Base-by-base conservation (phyloP, 345 rosid genomes). In the Alliaria petiolata region DNA sequence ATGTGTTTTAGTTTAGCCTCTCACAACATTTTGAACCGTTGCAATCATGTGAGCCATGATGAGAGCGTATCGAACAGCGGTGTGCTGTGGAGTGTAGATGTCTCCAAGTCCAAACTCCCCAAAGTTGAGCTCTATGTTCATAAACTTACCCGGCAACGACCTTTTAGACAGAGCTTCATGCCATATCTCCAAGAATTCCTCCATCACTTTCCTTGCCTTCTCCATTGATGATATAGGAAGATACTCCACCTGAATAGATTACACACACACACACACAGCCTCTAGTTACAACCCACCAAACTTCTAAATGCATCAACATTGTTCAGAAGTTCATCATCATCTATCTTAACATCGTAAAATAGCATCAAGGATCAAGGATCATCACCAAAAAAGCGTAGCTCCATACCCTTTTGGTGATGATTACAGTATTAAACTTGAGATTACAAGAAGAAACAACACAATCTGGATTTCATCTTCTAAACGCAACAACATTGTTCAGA, bases 11-110 rank as follows among this genome's bases (percentile, higher is more conserved):
- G n/a, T 62, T 45, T 57, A 76, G 56, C 75, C 70, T 76, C 76
- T 70, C 36, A 51, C 83, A n/a, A n/a, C n/a, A 43, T 88, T 53
- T 61, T 91, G 97, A 25, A 81, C 88, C 0, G 96, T 76, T n/a
- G 96, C 90, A 43, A 93, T 86, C 78, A 89, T 72, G 38, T 88
- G 91, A 67, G 96, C 95, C 93, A 88, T 84, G 16, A 86, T 87
- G 5, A 72, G 53, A 40, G 99, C 90, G 25, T 89, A 95, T 46
- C 85, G 93, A 62, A 89, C 87, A 47, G 93, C 92, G 0, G 98
- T 88, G 81, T 91, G 97, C 39, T 95, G 96, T 2, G 99, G 78
- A 54, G 81, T 81, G 74, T 85, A 95, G 19, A 20, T 83, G 57
- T 95, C 97, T 36, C 57, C 31, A 46, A 95, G 93, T 64, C 96